Base-by-base conservation (phyloP, 306 rosid species). In the Vigna angularis region DNA sequence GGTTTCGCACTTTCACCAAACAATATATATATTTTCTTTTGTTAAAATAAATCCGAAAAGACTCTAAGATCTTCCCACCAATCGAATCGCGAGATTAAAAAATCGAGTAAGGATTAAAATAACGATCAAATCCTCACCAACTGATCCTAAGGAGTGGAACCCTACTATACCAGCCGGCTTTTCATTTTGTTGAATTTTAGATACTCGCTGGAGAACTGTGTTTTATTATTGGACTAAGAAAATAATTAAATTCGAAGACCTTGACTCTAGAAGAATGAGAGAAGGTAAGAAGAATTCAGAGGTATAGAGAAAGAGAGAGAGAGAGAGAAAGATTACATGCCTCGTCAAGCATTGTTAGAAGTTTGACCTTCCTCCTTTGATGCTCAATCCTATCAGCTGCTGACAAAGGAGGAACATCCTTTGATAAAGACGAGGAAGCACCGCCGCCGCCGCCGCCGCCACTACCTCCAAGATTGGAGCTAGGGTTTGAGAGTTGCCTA, bases 341-440 rank as follows among this genome's bases (percentile, higher is more conserved):
- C 97, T 92, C 97, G 55, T 92, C 97, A 81, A 90, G 96, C 92
- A 92, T 92, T 66, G 96, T 79, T 51, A 92, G 77, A 40, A 92
- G 89, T 83, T 92, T 92, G 89, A 90, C 96, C 86, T 92, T 92
- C 86, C 96, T 90, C 77, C 97, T 81, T 42, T 92, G 97, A 83
- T 92, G 93, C 79, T 92, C 97, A 81, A 87, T 89, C 81, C 97
- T 92, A 76, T 92, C 97, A 76, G 92, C 86, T 3, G 96, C 83
- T 22, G 97, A 87, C 81, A 92, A 86, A 69, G 91, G 88, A 76
- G 88, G 89, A 26, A 26, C 73, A 74, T 90, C 94, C 84, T 84
- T 90, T 45, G 90, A 81, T 13, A 91, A 82, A 34, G 97, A 86
- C 0, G 90, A 88, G 70, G 93, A 85, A 67, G 75, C 88, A 12